These are phyloP conservation scores for Colletotrichum higginsianum DNA, from an alignment of 2,329 filamentous ascomycete species.

Conservation along the genomic window DNA sequence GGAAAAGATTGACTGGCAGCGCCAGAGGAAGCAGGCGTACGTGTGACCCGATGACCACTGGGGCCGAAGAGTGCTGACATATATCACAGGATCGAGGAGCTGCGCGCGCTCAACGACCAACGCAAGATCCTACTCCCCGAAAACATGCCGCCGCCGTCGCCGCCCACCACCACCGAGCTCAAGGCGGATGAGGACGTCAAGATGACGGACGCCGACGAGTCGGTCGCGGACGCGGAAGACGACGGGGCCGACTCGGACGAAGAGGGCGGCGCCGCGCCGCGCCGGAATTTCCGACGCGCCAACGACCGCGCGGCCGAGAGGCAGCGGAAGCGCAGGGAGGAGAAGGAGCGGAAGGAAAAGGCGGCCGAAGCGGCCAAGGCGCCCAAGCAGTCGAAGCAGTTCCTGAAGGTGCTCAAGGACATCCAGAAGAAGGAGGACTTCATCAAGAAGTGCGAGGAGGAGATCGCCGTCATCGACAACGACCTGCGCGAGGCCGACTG, in stretches of 20 bases:
- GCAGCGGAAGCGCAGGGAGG: conserved; percentile 83
- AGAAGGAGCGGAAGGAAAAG: conserved; percentile 71
- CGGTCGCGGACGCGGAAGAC: conserved; percentile 68
- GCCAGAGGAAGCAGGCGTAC: conserved; percentile 78
- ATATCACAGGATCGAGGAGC: conserved; percentile 73
- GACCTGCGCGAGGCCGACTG: conserved; percentile 95
- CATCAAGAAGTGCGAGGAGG: conserved; percentile 85
- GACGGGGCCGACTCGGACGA: conserved; percentile 80
- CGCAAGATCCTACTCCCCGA: conserved; percentile 80
- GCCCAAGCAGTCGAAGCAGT: conserved; percentile 88
- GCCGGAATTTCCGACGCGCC: conserved; percentile 70
- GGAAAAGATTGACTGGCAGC: conserved; percentile 93
- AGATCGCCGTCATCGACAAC: conserved; percentile 89
- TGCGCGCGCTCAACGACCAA: conserved; percentile 80
- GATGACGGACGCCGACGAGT: conserved; percentile 76
- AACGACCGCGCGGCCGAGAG: conserved; percentile 80
- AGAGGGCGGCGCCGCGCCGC: conserved; percentile 64
- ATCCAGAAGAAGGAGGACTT: conserved; percentile 89
- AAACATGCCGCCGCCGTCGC: conserved; percentile 78
- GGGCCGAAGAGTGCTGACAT: conserved; percentile 47
- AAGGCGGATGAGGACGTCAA: conserved; percentile 72
- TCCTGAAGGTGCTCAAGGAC: conserved; percentile 87
- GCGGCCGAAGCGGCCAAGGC: conserved; percentile 75
- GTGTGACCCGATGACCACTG: conserved; percentile 48
- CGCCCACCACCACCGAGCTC: conserved; percentile 60